Conservation (phyloP, 176 grass and related monocot genomes). For the Coix lacrymajobi region DNA sequence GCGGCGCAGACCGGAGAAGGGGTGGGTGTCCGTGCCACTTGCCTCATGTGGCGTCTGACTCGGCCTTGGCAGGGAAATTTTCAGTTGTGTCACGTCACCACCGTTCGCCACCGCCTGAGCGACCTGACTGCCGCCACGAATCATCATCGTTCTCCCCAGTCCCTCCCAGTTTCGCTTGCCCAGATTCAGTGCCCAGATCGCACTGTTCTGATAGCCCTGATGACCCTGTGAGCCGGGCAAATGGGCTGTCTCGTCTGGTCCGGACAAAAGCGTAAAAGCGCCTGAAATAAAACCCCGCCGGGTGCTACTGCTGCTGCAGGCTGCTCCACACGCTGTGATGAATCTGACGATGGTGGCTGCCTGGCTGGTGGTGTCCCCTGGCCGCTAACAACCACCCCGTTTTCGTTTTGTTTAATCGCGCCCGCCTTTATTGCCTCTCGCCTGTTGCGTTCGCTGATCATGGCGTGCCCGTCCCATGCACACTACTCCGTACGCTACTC, state of each 20-base stretch:
- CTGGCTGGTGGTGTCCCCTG: slow-evolving; percentile 26
- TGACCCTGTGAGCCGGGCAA: not conserved
- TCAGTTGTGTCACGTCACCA: slow-evolving; percentile 14
- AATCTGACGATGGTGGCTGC: not conserved
- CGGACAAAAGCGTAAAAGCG: slow-evolving; percentile 19
- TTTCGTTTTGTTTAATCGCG: slow-evolving; percentile 20
- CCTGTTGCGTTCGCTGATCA: not conserved
- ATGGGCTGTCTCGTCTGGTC: slow-evolving; percentile 19
- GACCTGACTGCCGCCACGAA: slow-evolving; percentile 24
- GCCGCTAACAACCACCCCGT: not conserved
- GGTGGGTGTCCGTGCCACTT: not conserved
- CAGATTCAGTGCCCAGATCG: slow-evolving; percentile 17
- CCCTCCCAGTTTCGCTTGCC: not conserved
- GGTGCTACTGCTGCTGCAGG: not conserved
- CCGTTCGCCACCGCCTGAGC: not conserved
- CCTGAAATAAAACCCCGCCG: not conserved
- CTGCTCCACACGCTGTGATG: slow-evolving; percentile 7
- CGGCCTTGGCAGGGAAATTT: not conserved
- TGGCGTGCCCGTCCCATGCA: not conserved
- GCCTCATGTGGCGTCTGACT: slow-evolving; percentile 34
- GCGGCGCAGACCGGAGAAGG: not conserved
- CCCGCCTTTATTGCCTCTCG: not conserved
- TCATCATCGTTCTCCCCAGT: slow-evolving; percentile 14
- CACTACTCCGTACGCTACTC: no score
- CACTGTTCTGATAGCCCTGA: slow-evolving; percentile 1